Evolutionary conservation across 2,329 filamentous ascomycete genomes (phyloP).

Genomic region (Fusarium sp.): DNA sequence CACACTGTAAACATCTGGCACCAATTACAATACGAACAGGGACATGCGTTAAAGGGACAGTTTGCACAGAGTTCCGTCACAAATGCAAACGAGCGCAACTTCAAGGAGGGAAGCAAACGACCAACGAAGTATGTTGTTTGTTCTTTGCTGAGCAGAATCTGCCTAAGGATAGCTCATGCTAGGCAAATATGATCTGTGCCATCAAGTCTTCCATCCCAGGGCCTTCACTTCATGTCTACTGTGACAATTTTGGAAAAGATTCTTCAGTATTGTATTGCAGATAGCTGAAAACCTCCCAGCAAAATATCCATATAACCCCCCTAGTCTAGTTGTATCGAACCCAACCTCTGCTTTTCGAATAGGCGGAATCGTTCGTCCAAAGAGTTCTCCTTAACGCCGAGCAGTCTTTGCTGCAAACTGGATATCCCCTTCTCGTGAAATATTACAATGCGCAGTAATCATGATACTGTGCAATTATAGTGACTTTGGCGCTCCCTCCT

Average conservation of each 20-base stretch:
- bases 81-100: constrained; percentile 3
- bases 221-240: not conserved
- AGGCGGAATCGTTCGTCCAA: constrained; percentile 14
- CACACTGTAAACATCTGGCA: constrained; percentile 26
- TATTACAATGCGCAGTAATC: constrained; percentile 24
- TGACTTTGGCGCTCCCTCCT: constrained; percentile 28
- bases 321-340: constrained; percentile 9
- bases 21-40: constrained; percentile 28
- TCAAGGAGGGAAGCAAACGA: not conserved
- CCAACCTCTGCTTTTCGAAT: constrained; percentile 5
- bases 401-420: constrained; percentile 28
- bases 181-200: not conserved
- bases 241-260: not conserved
- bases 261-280: constrained; percentile 1
- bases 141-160: not conserved
- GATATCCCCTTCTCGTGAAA: constrained; percentile 17
- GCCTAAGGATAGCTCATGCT: not conserved
- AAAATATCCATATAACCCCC: not conserved
- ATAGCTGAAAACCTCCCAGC: constrained; percentile 3
- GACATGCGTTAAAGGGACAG: constrained; percentile 20
- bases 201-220: not conserved
- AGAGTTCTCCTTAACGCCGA: constrained; percentile 37
- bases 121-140: not conserved
- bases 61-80: constrained; percentile 7
- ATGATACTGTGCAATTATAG: constrained; percentile 23